These are phyloP conservation scores for Phytopythium delawarense DNA, from an alignment of 352 stramenopile species.

Conservation along the genomic window DNA sequence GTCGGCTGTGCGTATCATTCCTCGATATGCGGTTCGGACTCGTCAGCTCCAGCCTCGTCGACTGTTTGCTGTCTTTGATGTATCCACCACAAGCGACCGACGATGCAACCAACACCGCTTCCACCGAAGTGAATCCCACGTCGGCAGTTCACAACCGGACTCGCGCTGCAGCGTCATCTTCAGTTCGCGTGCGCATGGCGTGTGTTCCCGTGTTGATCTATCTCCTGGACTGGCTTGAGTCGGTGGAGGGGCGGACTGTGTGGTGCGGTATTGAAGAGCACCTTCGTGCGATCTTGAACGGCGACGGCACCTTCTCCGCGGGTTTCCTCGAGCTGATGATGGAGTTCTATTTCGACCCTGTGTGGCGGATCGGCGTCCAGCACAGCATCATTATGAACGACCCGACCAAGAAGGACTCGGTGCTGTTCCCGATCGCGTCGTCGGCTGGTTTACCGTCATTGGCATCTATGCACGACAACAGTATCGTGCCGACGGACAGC, in stretches of 20 bases:
- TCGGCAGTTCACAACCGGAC: background rate
- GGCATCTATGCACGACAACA: constrained; percentile 37
- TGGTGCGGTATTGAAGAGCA: constrained; percentile 85
- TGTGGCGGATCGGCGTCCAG: constrained; percentile 52
- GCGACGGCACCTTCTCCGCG: constrained; percentile 60
- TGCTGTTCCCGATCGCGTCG: constrained; percentile 62
- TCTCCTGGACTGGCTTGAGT: constrained; percentile 75
- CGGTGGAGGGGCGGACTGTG: constrained; percentile 73
- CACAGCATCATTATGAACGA: constrained; percentile 87
- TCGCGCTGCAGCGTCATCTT: constrained; percentile 5
- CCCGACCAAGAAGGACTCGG: constrained; percentile 64
- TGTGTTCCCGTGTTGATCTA: constrained; percentile 71
- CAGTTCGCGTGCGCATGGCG: constrained; percentile 38
- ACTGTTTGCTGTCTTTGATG: constrained; percentile 66
- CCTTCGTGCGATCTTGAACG: constrained; percentile 62
- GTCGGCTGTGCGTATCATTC: constrained; percentile 58
- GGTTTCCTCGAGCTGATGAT: constrained; percentile 82
- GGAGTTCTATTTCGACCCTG: constrained; percentile 79
- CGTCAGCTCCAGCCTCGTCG: constrained; percentile 72
- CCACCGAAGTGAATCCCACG: background rate
- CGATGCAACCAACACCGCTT: background rate
- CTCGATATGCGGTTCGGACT: constrained; percentile 71
- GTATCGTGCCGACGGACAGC: constrained; percentile 43
- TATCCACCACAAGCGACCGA: constrained; percentile 4
- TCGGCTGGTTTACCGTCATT: constrained; percentile 17